phyloP scores from a whole-genome alignment of 2,329 filamentous ascomycete genomes.

The Diaporthe citriasiana region DNA sequence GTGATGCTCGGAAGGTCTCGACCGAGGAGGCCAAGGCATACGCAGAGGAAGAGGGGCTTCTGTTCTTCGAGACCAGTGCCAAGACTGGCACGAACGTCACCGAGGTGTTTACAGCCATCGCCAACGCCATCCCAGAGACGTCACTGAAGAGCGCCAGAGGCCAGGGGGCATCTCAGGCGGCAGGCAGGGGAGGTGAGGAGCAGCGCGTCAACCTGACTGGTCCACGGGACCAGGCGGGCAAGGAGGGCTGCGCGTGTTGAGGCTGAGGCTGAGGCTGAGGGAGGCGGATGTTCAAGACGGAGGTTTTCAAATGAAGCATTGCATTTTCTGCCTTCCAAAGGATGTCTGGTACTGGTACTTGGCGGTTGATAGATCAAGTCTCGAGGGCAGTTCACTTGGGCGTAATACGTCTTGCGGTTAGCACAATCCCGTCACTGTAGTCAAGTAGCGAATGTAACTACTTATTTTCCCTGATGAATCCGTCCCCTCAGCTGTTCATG shows the following conservation, averaged over 20 bases:
- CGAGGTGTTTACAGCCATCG: slow-evolving; percentile 97
- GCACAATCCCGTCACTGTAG: slow-evolving; percentile 23
- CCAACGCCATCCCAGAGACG: slow-evolving; percentile 97
- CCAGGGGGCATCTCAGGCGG: slow-evolving; percentile 71
- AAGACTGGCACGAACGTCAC: slow-evolving; percentile 96
- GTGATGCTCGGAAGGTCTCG: slow-evolving; percentile 87
- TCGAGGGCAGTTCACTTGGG: slow-evolving; percentile 42
- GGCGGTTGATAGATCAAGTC: slow-evolving; percentile 32
- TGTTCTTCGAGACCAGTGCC: slow-evolving; percentile 98
- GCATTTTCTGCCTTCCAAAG: slow-evolving; percentile 36
- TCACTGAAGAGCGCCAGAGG: slow-evolving; percentile 91
- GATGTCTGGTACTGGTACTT: slow-evolving; percentile 10
- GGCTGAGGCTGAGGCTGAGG: background rate
- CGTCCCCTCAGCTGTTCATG: background rate
- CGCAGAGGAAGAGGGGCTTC: slow-evolving; percentile 91
- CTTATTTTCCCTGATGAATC: slow-evolving; percentile 19
- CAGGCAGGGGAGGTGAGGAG: slow-evolving; percentile 74
- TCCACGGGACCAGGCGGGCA: slow-evolving; percentile 79
- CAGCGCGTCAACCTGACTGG: slow-evolving; percentile 87
- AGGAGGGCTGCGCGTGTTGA: slow-evolving; percentile 93
- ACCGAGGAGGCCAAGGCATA: slow-evolving; percentile 94
- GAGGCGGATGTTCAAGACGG: slow-evolving; percentile 35
- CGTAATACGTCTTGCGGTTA: slow-evolving; percentile 37
- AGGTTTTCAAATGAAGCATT: slow-evolving; percentile 38
- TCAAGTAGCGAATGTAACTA: slow-evolving; percentile 41